Percentiles rank a stretch among this genome's conserved stretches.
These are phyloP conservation scores for Marasmius tenuissimus DNA, from an alignment of 1,284 basidiomycete genomes.

Conservation along the genomic window DNA sequence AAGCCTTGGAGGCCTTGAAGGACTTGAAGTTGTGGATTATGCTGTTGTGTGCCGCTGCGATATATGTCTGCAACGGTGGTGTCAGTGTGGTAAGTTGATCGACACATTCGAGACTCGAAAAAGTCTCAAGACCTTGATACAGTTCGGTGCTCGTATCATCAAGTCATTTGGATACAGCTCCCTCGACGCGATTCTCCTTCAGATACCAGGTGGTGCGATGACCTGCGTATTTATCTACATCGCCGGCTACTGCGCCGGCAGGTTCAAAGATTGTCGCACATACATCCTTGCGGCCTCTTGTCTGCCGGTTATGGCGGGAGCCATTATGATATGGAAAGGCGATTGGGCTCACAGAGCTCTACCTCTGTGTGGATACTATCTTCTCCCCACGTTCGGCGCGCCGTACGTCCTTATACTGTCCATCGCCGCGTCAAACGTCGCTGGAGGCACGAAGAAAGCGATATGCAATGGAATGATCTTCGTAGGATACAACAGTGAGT, in stretches of 20 bases:
- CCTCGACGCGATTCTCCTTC: slow-evolving; percentile 10
- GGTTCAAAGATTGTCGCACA: slow-evolving; percentile 5
- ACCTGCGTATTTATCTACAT: slow-evolving; percentile 12
- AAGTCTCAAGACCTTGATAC: background rate
- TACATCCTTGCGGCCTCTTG: slow-evolving; percentile 11
- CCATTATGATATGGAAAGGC: slow-evolving; percentile 13
- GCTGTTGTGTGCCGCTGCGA: slow-evolving; percentile 8
- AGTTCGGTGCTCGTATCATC: slow-evolving; percentile 12
- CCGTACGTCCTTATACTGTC: slow-evolving; percentile 11
- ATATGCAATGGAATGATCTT: slow-evolving; percentile 12
- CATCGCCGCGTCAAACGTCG: slow-evolving; percentile 9
- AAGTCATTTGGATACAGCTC: slow-evolving; percentile 12
- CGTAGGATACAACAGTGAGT: slow-evolving; percentile 11
- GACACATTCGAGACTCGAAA: background rate
- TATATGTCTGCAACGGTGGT: slow-evolving; percentile 13
- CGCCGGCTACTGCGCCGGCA: slow-evolving; percentile 7
- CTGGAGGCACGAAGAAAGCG: slow-evolving; percentile 13
- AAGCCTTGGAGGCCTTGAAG: slow-evolving; percentile 8
- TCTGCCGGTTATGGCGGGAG: slow-evolving; percentile 8
- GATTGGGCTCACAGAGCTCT: slow-evolving; percentile 7
- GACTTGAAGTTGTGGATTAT: slow-evolving; percentile 12
- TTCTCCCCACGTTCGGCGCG: slow-evolving; percentile 11
- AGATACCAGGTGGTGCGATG: slow-evolving; percentile 13
- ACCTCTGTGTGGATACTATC: slow-evolving; percentile 12
- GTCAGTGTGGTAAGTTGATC: slow-evolving; percentile 4